Base-by-base conservation (phyloP, 2,329 filamentous ascomycete species). In the Pezizomycotina sp. region DNA sequence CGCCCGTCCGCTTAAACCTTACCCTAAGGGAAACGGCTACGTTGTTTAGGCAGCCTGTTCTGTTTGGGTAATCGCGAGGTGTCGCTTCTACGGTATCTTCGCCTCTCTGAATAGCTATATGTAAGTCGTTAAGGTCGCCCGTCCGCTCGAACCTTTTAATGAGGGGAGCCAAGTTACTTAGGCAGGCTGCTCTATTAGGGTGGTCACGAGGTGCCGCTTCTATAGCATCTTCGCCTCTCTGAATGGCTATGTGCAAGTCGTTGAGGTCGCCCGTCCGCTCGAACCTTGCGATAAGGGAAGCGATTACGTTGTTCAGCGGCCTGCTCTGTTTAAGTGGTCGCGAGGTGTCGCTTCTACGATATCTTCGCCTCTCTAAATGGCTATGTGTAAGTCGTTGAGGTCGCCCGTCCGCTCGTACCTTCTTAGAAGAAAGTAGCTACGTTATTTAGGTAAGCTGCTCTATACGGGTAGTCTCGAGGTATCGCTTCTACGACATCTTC, bases 181-280 rank as follows among this genome's bases (percentile, higher is more conserved):
- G 15, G 12, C 4, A 22, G 3, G 4, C n/a, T 13, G 3, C 4
- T 8, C 6, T 6, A 18, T 14, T 15, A n/a, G 2, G 5, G 6
- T 5, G n/a, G 3, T 34, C 29, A 5, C 12, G 13, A 35, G 26
- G 8, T 6, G 7, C 15, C 7, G 20, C 20, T 14, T 14, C 33
- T n/a, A 14, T 15, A 20, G 32, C 40, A 13, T 29, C 26, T 13
- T 43, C 27, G 6, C 7, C 4, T 18, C n/a, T 20, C 30, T 25
- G 15, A 22, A 46, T 36, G 23, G 39, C 43, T 15, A 28, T 24
- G 7, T 46, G 20, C 12, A 43, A 24, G 22, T 43, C 43, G 21
- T 16, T 27, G 1, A 40, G 16, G 21, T 8, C 26, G 18, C 27
- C 32, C 16, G 9, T 34, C 12, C 18, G 23, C 14, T 26, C 14